Conservation (phyloP, 176 grass and related monocot genomes). For the Tillandsia fasciculata region DNA sequence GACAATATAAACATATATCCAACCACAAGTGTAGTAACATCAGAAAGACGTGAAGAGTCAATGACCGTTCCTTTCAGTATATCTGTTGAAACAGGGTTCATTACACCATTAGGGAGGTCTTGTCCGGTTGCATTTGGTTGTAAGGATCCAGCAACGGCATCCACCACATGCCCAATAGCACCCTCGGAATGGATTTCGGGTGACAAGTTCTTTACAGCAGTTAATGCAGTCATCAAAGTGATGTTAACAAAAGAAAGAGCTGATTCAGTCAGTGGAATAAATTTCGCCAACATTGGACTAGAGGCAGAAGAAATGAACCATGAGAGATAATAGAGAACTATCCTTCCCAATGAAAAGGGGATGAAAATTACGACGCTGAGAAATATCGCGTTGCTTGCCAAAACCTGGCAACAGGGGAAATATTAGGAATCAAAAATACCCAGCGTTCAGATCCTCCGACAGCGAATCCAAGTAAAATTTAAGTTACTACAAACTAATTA, state of each 20-base stretch:
- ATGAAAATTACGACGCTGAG: conserved; percentile 89
- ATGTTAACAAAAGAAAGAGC: conserved; percentile 78
- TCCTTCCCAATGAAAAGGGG: conserved; percentile 94
- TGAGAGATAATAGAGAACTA: conserved; percentile 77
- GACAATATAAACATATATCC: conserved; percentile 86
- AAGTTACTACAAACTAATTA: too few relatives aligned
- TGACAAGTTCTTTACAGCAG: conserved; percentile 73
- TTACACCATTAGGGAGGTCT: conserved; percentile 39
- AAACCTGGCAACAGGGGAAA: conserved; percentile 42
- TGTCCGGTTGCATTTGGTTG: conserved; percentile 67
- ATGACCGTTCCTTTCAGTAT: conserved; percentile 46
- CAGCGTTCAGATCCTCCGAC: too few relatives aligned
- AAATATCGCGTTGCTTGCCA: conserved; percentile 98
- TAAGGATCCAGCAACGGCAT: conserved; percentile 66
- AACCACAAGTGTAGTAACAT: conserved; percentile 82
- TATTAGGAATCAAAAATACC: neutral
- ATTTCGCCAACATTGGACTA: conserved; percentile 64
- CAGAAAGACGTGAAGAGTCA: conserved; percentile 77
- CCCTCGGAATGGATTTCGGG: conserved; percentile 53
- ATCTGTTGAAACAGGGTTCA: conserved; percentile 22
- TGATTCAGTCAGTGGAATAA: conserved; percentile 73
- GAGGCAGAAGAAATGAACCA: conserved; percentile 96
- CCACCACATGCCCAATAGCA: conserved; percentile 58
- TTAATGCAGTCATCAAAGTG: conserved; percentile 72
- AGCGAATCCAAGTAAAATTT: too few relatives aligned